phyloP scores from a whole-genome alignment of 2,329 filamentous ascomycete genomes.

The Biscogniauxia mediterranea region DNA sequence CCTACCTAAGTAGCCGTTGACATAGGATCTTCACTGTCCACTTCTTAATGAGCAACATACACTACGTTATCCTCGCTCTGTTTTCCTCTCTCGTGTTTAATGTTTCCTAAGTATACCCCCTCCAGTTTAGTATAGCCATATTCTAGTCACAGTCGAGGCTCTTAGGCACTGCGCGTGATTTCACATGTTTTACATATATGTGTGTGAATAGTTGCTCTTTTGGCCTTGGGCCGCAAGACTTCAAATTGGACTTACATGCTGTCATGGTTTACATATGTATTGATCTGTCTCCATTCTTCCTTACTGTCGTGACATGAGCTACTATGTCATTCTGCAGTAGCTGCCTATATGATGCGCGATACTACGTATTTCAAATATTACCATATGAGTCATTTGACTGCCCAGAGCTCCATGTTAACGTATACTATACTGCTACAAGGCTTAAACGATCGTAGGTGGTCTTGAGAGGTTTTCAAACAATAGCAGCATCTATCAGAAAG shows the following conservation, averaged over 20 bases:
- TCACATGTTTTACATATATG: not conserved
- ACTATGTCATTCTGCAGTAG: not conserved
- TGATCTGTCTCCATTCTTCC: not conserved
- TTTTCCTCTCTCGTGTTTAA: not conserved
- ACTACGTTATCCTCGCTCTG: not conserved
- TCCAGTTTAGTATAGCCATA: not conserved
- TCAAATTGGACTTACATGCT: not conserved
- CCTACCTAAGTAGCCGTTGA: too few species aligned
- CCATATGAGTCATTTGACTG: too few species aligned
- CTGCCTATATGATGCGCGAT: not conserved
- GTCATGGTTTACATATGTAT: not conserved
- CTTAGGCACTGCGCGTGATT: not conserved
- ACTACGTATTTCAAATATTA: too few species aligned
- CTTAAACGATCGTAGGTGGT: too few species aligned
- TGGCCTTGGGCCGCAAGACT: not conserved
- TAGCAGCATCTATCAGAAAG: too few species aligned
- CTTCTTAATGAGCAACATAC: too few species aligned
- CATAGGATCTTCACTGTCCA: too few species aligned
- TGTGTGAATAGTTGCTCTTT: not conserved
- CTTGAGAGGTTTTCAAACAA: too few species aligned
- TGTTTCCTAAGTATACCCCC: too few species aligned
- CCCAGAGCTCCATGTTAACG: too few species aligned
- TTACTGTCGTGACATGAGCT: not conserved
- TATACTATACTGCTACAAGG: too few species aligned
- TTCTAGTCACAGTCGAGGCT: not conserved